Evolutionary conservation across 306 rosid species (phyloP).

Genomic region (Herpetospermum pedunculosum): DNA sequence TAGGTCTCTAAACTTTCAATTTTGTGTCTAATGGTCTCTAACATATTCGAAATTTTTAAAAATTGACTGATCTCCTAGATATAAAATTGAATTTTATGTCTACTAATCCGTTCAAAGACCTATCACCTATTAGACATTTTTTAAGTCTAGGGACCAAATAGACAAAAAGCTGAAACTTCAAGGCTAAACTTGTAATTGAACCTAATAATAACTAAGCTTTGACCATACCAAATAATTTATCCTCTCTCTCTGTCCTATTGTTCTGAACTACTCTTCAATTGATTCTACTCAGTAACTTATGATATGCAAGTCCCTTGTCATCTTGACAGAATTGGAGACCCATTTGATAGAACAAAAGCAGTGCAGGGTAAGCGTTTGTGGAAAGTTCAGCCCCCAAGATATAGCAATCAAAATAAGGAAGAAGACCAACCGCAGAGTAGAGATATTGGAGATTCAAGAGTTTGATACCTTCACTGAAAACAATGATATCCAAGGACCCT

Average conservation of each 20-base stretch:
- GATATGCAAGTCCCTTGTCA: background rate
- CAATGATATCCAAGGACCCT: slow-evolving; percentile 1
- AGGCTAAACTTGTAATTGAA: too few species aligned
- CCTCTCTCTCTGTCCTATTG: background rate
- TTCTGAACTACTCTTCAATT: background rate
- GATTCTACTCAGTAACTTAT: background rate
- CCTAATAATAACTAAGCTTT: too few species aligned
- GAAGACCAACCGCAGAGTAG: slow-evolving; percentile 14
- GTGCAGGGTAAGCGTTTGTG: slow-evolving; percentile 9
- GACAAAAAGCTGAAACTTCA: too few species aligned
- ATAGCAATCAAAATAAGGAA: slow-evolving; percentile 13
- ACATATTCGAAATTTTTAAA: too few species aligned
- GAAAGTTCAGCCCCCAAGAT: slow-evolving; percentile 11
- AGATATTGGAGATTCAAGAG: slow-evolving; percentile 12
- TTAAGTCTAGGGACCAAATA: too few species aligned
- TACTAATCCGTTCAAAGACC: too few species aligned
- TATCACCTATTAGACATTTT: too few species aligned
- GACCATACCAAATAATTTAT: too few species aligned
- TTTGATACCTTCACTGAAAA: slow-evolving; percentile 1
- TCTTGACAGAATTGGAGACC: slow-evolving; percentile 5
- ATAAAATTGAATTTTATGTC: too few species aligned
- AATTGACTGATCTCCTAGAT: too few species aligned
- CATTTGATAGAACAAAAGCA: slow-evolving; percentile 11
- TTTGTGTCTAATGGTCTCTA: too few species aligned
- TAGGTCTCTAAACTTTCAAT: too few species aligned